Evolutionary conservation across 495 filamentous ascomycete genomes (phyloP), one percentile per base, ranked within the genome.

Genomic region (Xylaria castorea): DNA sequence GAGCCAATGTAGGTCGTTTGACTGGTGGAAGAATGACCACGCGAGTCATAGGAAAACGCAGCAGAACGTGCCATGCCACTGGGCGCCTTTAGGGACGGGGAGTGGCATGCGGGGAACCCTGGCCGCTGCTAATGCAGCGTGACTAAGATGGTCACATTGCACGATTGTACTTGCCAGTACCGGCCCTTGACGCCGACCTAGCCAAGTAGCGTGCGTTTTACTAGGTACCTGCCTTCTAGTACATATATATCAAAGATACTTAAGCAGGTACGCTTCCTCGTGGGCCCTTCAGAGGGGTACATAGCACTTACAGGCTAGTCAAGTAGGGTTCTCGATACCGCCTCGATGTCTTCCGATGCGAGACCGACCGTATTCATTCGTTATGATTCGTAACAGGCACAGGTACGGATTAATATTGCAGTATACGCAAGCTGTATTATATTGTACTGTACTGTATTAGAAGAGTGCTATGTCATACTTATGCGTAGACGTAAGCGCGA

Each of bases 81-180:
- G 4, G 63, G 25, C 27, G 16, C 36, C 64, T 51, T 38, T 53
- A 25, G 42, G 18, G 18, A 5, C 12, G 9, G 22, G 44, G 1
- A 50, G 44, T 51, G 64, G 30, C 32, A 42, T 57, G 66, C 66
- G 66, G 66, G 66, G 66, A 68, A 20, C 50, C 63, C 65, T 68
- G 65, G 25, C 46, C 48, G 50, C 48, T 68, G 42, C 36, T 68
- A 27, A 55, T 57, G 50, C 66, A 68, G 57, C 48, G 50, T 68
- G 66, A 57, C 66, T 12, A 51, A 68, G 20, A 42, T 4, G 34
- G 48, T 55, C n/a, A 48, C 32, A 67, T 67, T 22, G 30, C 25
- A 67, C 5, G 34, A 18, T 11, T 12, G 40, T 30, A 42, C 48
- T 40, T 57, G 30, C 65, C 65, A 12, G 3, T 55, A 50, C 20